phyloP scores from a whole-genome alignment of 2,329 filamentous ascomycete species.

The Westerdykella sp. region DNA sequence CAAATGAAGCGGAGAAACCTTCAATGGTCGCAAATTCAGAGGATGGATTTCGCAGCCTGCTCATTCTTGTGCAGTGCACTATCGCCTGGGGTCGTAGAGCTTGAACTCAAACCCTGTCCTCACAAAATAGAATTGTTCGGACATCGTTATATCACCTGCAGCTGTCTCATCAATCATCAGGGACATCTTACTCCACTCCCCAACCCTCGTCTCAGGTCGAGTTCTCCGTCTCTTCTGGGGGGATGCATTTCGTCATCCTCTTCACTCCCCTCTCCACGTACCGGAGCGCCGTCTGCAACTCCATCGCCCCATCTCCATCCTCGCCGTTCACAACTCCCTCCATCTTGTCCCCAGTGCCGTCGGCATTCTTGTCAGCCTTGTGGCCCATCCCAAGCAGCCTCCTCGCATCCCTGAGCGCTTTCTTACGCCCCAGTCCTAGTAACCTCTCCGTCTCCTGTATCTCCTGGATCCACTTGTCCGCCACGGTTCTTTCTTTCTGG shows the following conservation, averaged over 20 bases:
- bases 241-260: constrained; percentile 28
- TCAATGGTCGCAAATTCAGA: no score
- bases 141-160: no score
- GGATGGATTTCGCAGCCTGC: no score
- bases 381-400: constrained; percentile 20
- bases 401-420: constrained; percentile 24
- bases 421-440: constrained; percentile 22
- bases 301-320: constrained; percentile 7
- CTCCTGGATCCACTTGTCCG: constrained; percentile 21
- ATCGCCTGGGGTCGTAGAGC: no score
- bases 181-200: neutral
- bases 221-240: neutral
- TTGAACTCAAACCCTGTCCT: no score
- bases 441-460: constrained; percentile 16
- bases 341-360: neutral
- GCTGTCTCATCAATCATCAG: neutral
- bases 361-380: neutral
- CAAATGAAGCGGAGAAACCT: no score
- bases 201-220: neutral
- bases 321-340: constrained; percentile 3
- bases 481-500: constrained; percentile 7
- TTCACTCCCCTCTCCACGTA: constrained; percentile 30
- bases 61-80: no score
- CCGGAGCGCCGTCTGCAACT: constrained; percentile 16
- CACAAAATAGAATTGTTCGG: no score